Base-by-base conservation (phyloP, 768 basidiomycete species). In the Podaxis sp. region DNA sequence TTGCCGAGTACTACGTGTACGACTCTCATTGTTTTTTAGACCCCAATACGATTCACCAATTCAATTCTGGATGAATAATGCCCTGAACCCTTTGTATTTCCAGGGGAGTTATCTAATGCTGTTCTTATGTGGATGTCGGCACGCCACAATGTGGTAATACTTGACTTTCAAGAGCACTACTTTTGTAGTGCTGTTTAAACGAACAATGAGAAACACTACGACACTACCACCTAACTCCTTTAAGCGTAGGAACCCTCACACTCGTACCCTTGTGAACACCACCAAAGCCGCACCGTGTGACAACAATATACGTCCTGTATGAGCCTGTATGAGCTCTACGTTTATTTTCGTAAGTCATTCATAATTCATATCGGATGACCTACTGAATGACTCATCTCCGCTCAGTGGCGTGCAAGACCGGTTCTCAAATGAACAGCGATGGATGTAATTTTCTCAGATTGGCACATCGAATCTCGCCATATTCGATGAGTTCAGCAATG, bases 401-500 rank as follows among this genome's bases (percentile, higher is more conserved):
- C 40, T 32, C 32, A 32, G 32, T 32, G 42, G 16, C 18, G 47
- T 11, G 3, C 7, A 48, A 27, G 47, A 25, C 18, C 13, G 11
- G 11, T 42, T 32, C 52, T 52, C 69, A 78, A 52, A 78, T 54
- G 61, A 75, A 76, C 25, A 63, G 67, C 11, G 70, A 71, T 7
- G 77, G 84, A 53, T 73, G 78, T 44, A 87, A 75, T 62, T 70
- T 77, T 63, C 72, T 73, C 64, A 88, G 68, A 53, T 85, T 75
- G 1, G 83, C 85, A 59, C 85, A 87, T 38, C 68, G 76, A 50
- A 82, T 81, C 61, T 80, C 79, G 10, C 89, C 89, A 35, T 87
- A 82, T 73, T 93, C 76, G 5, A 94, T 73, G 16, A 91, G 73
- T 70, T 93, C 90, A 13, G 84, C 77, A 44, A 97, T 70, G 5